A percentile compares a stretch with the other conserved stretches of the same genome.
Evolutionary conservation across 352 stramenopile species (phyloP).

Genomic region (Globisporangium spinosum): DNA sequence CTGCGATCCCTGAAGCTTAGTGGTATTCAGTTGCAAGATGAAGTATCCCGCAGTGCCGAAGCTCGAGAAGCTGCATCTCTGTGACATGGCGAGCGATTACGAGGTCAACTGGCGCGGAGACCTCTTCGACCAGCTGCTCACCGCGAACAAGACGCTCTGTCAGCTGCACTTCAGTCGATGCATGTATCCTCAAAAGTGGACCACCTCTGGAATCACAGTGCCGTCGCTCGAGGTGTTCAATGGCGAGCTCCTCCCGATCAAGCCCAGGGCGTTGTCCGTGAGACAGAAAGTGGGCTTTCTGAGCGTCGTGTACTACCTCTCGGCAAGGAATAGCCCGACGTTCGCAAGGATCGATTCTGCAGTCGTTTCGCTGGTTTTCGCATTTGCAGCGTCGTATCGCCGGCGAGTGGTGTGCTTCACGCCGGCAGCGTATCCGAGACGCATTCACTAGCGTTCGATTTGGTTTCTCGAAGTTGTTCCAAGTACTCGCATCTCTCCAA

Average conservation of each 20-base stretch:
- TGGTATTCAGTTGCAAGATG: not conserved
- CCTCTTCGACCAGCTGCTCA: not conserved
- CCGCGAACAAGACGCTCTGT: not conserved
- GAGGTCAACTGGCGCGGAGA: not conserved
- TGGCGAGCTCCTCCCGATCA: not conserved
- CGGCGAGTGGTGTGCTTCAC: constrained; percentile 1
- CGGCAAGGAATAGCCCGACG: not conserved
- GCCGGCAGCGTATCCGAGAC: not conserved
- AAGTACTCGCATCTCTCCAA: no score
- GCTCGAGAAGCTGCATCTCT: constrained; percentile 1
- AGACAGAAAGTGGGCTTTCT: not conserved
- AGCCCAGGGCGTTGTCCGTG: not conserved
- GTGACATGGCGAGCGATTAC: not conserved
- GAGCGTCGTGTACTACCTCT: not conserved
- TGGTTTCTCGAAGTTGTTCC: no score
- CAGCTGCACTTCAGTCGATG: not conserved
- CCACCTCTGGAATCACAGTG: not conserved
- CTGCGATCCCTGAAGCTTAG: not conserved
- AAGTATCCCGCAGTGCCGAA: not conserved
- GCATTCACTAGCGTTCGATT: not conserved
- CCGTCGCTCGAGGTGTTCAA: not conserved
- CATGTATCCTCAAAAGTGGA: not conserved
- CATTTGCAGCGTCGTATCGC: not conserved
- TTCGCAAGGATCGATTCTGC: not conserved
- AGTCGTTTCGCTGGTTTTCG: not conserved